phyloP scores from a whole-genome alignment of 495 filamentous ascomycete species.

The Penicillium canariense region DNA sequence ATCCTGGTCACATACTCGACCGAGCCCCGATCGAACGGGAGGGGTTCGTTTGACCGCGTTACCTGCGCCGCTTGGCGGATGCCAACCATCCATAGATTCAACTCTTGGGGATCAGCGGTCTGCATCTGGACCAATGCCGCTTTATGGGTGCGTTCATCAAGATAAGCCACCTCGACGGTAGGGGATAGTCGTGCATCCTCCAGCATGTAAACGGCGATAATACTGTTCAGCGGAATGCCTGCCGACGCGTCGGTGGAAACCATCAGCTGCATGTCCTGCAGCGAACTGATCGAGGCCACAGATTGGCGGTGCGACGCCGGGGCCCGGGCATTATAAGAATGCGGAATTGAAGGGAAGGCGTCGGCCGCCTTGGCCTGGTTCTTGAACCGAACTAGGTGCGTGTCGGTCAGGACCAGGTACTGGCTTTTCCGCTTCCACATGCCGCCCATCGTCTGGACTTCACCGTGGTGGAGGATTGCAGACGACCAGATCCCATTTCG shows the following conservation, averaged over 20 bases:
- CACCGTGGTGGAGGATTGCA: slow-evolving; percentile 63
- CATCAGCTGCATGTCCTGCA: slow-evolving; percentile 58
- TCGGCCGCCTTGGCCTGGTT: slow-evolving; percentile 69
- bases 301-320: slow-evolving; percentile 49
- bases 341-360: slow-evolving; percentile 53
- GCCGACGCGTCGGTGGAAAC: slow-evolving; percentile 46
- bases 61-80: slow-evolving; percentile 62
- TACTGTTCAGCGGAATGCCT: slow-evolving; percentile 65
- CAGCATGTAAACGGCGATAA: slow-evolving; percentile 75
- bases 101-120: slow-evolving; percentile 68
- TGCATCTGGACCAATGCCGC: slow-evolving; percentile 64
- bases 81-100: slow-evolving; percentile 69
- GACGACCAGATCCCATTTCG: slow-evolving; percentile 41
- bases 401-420: slow-evolving; percentile 86
- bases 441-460: slow-evolving; percentile 75
- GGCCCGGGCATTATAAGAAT: slow-evolving; percentile 37
- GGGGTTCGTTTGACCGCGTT: slow-evolving; percentile 49
- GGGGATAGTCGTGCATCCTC: slow-evolving; percentile 77
- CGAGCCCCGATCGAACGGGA: slow-evolving; percentile 58
- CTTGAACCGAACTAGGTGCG: slow-evolving; percentile 79
- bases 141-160: slow-evolving; percentile 70
- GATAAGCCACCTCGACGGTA: slow-evolving; percentile 70
- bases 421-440: slow-evolving; percentile 84
- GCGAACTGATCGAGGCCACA: slow-evolving; percentile 57
- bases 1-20: slow-evolving; percentile 63